Conservation (phyloP, 2,329 filamentous ascomycete species). For the Penicillium sp. region DNA sequence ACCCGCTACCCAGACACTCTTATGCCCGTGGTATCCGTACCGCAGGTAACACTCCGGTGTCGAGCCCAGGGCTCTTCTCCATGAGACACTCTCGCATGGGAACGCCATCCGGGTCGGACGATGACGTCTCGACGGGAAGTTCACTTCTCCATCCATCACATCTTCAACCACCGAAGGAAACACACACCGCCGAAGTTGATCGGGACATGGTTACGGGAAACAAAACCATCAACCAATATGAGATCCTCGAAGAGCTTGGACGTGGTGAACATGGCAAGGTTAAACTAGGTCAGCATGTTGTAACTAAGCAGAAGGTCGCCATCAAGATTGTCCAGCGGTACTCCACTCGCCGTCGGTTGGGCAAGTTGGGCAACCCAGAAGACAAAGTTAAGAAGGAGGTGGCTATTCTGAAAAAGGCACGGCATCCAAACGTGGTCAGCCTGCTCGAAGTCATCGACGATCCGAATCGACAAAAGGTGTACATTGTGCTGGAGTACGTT, state of each 20-base stretch:
- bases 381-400: constrained; percentile 88
- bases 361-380: constrained; percentile 65
- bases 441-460: constrained; percentile 97
- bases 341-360: constrained; percentile 88
- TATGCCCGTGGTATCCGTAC: constrained; percentile 37
- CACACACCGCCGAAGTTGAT: constrained; percentile 87
- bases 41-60: constrained; percentile 47
- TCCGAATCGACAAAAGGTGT: constrained; percentile 93
- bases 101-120: constrained; percentile 35
- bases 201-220: constrained; percentile 84
- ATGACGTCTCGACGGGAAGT: constrained; percentile 46
- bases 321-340: constrained; percentile 99
- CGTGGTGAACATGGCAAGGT: constrained; percentile 97
- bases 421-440: constrained; percentile 94
- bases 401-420: constrained; percentile 95
- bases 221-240: constrained; percentile 96
- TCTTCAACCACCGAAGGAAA: constrained; percentile 73
- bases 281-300: constrained; percentile 81
- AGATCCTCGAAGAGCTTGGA: constrained; percentile 93
- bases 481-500: constrained; percentile 94
- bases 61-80: constrained; percentile 48
- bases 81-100: constrained; percentile 33
- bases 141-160: constrained; percentile 69
- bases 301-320: constrained; percentile 75
- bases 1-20: constrained; percentile 20